These are phyloP conservation scores for Uronychia binucleata DNA, from an alignment of 73 alveolate genomes.

Conservation along the genomic window DNA sequence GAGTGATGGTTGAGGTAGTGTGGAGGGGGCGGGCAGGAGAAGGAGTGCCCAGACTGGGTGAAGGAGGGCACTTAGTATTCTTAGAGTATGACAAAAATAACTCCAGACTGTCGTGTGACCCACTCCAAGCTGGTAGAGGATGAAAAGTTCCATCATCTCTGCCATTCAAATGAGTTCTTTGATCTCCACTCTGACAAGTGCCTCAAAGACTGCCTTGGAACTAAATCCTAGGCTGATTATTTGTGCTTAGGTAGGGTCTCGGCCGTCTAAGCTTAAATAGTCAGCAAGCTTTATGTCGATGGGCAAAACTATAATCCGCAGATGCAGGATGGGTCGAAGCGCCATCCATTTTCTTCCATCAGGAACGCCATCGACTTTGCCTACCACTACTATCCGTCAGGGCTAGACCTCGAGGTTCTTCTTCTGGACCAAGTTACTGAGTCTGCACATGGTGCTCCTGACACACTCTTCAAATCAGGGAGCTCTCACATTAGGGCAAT, in stretches of 20 bases:
- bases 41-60: not conserved
- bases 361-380: constrained; percentile 1
- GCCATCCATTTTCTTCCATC: not conserved
- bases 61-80: not conserved
- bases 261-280: not conserved
- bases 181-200: not conserved
- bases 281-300: not conserved
- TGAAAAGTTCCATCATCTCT: not conserved
- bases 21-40: not conserved
- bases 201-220: not conserved
- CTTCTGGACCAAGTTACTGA: not conserved
- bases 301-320: not conserved
- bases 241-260: not conserved
- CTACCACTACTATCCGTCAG: not conserved
- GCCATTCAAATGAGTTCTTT: not conserved
- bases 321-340: not conserved
- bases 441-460: not conserved
- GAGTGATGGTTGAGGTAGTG: no score
- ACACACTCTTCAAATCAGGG: not conserved
- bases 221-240: not conserved
- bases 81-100: not conserved
- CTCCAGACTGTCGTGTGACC: not conserved
- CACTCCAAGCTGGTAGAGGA: not conserved
- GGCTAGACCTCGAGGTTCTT: not conserved
- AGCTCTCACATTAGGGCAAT: not conserved